Conservation (phyloP, 306 rosid species). For the Vigna hirtella region DNA sequence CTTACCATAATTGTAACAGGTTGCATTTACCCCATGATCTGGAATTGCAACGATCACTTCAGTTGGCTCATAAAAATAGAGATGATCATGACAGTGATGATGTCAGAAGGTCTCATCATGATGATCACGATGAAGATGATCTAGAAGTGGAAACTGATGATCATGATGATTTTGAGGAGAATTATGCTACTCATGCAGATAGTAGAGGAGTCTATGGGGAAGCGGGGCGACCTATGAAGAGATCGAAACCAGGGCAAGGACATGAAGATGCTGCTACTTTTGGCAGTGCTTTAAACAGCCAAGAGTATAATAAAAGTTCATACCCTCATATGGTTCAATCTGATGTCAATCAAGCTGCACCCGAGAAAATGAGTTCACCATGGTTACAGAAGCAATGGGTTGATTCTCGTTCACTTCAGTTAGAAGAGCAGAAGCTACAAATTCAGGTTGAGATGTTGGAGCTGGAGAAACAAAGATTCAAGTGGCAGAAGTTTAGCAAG, state of each 20-base stretch:
- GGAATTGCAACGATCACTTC: conserved; percentile 82
- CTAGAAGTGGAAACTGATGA: conserved; percentile 72
- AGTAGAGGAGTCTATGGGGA: conserved; percentile 53
- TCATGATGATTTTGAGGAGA: conserved; percentile 75
- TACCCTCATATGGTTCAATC: conserved; percentile 52
- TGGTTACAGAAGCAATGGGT: conserved; percentile 77
- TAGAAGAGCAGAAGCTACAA: conserved; percentile 87
- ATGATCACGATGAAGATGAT: conserved; percentile 82
- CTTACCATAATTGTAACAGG: conserved; percentile 85
- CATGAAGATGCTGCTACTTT: conserved; percentile 54
- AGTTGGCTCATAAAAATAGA: conserved; percentile 72
- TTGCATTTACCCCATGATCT: conserved; percentile 92
- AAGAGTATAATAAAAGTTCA: conserved; percentile 57
- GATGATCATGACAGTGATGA: conserved; percentile 78
- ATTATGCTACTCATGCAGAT: conserved; percentile 60
- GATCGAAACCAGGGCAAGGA: conserved; percentile 55
- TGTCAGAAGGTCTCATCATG: conserved; percentile 62
- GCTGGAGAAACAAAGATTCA: conserved; percentile 77
- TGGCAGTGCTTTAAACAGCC: conserved; percentile 59
- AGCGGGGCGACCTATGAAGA: conserved; percentile 63
- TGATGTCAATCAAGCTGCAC: conserved; percentile 59
- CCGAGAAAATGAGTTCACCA: conserved; percentile 63
- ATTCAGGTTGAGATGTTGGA: conserved; percentile 80
- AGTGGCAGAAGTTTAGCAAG: conserved; percentile 85
- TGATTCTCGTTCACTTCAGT: conserved; percentile 68